Evolutionary conservation across 768 basidiomycete species (phyloP).

Genomic region (Tylopilus sp.): DNA sequence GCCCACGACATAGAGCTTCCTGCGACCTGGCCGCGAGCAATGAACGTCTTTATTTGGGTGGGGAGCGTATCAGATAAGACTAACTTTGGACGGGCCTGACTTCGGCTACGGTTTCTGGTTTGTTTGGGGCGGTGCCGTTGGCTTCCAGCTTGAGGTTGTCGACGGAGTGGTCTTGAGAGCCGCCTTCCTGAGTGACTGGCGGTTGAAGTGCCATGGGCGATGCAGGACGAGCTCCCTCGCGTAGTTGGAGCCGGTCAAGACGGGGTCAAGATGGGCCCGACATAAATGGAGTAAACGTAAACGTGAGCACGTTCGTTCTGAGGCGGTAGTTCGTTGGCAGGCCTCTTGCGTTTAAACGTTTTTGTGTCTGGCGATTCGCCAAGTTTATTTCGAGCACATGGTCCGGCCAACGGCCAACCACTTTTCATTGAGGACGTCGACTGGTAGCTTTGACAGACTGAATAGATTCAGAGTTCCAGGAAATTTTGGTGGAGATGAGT

Average conservation of each 20-base stretch:
- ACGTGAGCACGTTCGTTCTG: slow-evolving; percentile 17
- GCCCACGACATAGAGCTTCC: slow-evolving; percentile 17
- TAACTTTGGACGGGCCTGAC: slow-evolving; percentile 7
- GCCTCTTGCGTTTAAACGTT: neutral
- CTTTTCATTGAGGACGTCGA: too few relatives aligned
- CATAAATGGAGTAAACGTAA: neutral
- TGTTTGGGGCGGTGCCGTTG: neutral
- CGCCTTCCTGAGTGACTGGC: neutral
- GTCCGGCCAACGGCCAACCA: neutral
- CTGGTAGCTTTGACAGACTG: neutral
- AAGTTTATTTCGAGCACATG: neutral
- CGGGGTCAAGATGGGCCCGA: neutral
- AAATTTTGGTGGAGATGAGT: too few relatives aligned
- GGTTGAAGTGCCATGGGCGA: slow-evolving; percentile 6
- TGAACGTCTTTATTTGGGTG: neutral
- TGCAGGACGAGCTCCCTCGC: neutral
- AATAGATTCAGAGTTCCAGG: neutral
- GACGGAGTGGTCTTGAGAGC: slow-evolving; percentile 1
- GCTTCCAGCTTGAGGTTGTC: slow-evolving; percentile 2
- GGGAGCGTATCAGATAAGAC: neutral
- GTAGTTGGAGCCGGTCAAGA: neutral
- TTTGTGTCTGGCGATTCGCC: neutral
- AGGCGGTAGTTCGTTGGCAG: neutral
- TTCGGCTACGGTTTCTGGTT: neutral
- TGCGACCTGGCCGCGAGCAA: slow-evolving; percentile 13